Conservation (phyloP, 2,329 filamentous ascomycete genomes). For the Drechmeria coniospora region DNA sequence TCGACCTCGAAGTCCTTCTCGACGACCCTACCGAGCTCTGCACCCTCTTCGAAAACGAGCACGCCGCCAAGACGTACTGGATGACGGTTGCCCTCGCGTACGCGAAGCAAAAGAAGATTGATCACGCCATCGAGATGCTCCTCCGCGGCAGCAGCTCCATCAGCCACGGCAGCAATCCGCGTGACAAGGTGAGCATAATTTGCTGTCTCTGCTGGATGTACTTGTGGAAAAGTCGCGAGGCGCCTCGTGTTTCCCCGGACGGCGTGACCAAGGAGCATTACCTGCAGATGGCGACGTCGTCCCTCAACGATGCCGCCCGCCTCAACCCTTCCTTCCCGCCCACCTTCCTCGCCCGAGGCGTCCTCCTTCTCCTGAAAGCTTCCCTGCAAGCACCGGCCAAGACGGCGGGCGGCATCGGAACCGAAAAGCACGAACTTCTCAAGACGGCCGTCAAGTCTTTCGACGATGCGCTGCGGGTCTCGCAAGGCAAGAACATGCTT, state of each 20-base stretch:
- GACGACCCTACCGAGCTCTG: conserved; percentile 94
- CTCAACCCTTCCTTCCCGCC: conserved; percentile 88
- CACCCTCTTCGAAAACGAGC: conserved; percentile 86
- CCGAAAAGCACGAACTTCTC: conserved; percentile 63
- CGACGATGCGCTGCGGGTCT: conserved; percentile 79
- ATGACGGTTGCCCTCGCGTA: conserved; percentile 96
- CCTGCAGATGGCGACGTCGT: conserved; percentile 76
- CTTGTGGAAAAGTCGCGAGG: conserved; percentile 74
- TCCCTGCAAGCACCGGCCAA: conserved; percentile 69
- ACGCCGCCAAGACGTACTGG: conserved; percentile 84
- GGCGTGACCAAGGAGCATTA: conserved; percentile 81
- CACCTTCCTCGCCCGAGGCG: conserved; percentile 79
- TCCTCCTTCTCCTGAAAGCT: conserved; percentile 74
- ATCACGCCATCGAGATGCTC: conserved; percentile 63
- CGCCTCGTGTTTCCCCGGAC: conserved; percentile 47
- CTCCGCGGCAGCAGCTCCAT: conserved; percentile 59
- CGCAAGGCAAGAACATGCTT: conserved; percentile 77
- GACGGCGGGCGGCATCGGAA: conserved; percentile 47
- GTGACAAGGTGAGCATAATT: conserved; percentile 74
- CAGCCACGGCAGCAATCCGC: conserved; percentile 51
- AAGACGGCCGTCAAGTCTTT: conserved; percentile 84
- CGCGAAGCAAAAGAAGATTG: conserved; percentile 86
- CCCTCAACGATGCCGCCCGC: conserved; percentile 86
- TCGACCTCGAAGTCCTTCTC: conserved; percentile 77
- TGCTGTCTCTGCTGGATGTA: conserved; percentile 84